Conservation (phyloP, 805 yeast species). For the Schwanniomyces pseudopolymorphus region DNA sequence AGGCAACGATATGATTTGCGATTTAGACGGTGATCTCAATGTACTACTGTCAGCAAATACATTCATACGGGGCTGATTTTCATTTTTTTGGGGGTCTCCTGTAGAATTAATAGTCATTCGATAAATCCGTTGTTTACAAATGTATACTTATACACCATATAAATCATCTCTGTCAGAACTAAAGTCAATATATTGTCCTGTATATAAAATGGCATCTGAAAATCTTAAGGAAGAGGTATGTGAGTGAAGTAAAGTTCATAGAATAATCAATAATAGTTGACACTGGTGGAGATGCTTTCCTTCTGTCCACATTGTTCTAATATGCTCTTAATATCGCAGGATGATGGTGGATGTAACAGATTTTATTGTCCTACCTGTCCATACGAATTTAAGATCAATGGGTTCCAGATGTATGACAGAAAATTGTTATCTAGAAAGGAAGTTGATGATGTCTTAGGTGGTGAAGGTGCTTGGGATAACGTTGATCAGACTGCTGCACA, state of each 20-base stretch:
- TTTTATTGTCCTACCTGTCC: constrained; percentile 94
- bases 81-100: neutral
- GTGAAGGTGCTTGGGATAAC: constrained; percentile 97
- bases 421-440: constrained; percentile 81
- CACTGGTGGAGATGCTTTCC: constrained; percentile 63
- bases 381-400: constrained; percentile 85
- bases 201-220: neutral
- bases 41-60: neutral
- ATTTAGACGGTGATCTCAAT: neutral
- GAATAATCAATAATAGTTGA: neutral
- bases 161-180: neutral
- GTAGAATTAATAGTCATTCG: neutral
- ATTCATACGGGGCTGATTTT: neutral
- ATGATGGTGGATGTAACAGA: constrained; percentile 56
- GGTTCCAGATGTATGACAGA: constrained; percentile 81
- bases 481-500: constrained; percentile 94
- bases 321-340: constrained; percentile 73
- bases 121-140: neutral
- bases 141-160: neutral
- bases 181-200: neutral
- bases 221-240: neutral
- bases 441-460: constrained; percentile 95
- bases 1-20: neutral
- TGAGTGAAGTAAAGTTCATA: neutral
- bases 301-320: constrained; percentile 95